These are phyloP conservation scores for Ogataea angusta DNA, from an alignment of 805 yeast species.

Conservation along the genomic window DNA sequence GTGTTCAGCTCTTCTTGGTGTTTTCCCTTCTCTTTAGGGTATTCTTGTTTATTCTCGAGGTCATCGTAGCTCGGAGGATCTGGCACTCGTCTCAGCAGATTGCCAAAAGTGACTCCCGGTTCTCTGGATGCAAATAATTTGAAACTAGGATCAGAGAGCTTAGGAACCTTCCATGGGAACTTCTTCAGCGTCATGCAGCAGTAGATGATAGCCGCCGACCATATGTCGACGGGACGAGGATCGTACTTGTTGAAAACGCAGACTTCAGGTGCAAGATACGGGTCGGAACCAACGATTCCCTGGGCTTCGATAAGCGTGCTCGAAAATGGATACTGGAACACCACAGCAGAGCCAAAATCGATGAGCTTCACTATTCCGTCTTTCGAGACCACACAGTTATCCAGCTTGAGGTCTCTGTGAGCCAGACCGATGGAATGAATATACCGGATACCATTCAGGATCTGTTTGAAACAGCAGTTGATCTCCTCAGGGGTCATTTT, in stretches of 20 bases:
- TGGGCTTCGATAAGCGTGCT: constrained; percentile 69
- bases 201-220: constrained; percentile 89
- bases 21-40: constrained; percentile 1
- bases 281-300: constrained; percentile 86
- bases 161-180: constrained; percentile 95
- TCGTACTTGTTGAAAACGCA: constrained; percentile 78
- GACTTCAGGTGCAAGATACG: constrained; percentile 90
- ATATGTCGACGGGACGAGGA: constrained; percentile 90
- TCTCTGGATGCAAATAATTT: constrained; percentile 76
- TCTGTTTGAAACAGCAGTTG: constrained; percentile 86
- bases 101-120: constrained; percentile 63
- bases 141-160: constrained; percentile 75
- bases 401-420: constrained; percentile 87
- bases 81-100: constrained; percentile 54
- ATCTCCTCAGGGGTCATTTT: constrained; percentile 79
- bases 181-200: constrained; percentile 90
- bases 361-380: constrained; percentile 86
- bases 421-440: constrained; percentile 83
- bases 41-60: constrained; percentile 14
- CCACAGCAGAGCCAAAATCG: constrained; percentile 93
- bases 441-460: constrained; percentile 75
- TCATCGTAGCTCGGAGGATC: constrained; percentile 38
- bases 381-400: constrained; percentile 82
- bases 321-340: constrained; percentile 82
- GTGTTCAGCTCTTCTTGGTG: constrained; percentile 4